Percentiles rank a stretch among this genome's conserved stretches.
These are phyloP conservation scores for Penicillium sp. DNA, from an alignment of 2,329 filamentous ascomycete genomes.

Conservation along the genomic window DNA sequence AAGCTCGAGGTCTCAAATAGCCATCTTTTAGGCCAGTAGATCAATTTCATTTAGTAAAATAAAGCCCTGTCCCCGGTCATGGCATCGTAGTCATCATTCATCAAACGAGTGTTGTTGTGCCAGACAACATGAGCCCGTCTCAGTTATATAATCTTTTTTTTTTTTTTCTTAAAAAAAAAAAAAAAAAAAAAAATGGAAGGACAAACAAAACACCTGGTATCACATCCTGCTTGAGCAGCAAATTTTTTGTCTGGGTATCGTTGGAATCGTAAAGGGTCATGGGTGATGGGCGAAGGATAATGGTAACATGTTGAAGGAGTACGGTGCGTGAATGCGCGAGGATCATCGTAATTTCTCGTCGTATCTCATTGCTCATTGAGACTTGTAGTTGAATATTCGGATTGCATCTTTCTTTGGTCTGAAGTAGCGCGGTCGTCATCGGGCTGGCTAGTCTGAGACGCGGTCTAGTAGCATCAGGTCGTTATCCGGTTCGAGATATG, in stretches of 20 bases:
- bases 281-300: not conserved
- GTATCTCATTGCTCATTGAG: not conserved
- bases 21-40: too few relatives aligned
- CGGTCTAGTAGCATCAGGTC: conserved; percentile 17
- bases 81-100: conserved; percentile 15
- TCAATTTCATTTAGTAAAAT: too few relatives aligned
- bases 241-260: conserved; percentile 5
- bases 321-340: not conserved
- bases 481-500: conserved; percentile 22
- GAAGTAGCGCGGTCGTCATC: not conserved
- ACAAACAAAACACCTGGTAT: not conserved
- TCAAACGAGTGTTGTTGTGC: not conserved
- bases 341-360: not conserved
- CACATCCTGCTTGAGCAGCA: not conserved
- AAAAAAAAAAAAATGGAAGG: too few relatives aligned
- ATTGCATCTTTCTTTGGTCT: too few relatives aligned
- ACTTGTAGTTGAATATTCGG: too few relatives aligned
- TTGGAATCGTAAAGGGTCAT: conserved; percentile 1
- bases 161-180: too few relatives aligned
- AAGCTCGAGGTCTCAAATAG: too few relatives aligned
- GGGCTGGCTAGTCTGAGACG: not conserved
- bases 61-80: conserved; percentile 3
- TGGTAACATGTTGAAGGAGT: not conserved
- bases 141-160: not conserved
- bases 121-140: not conserved